Evolutionary conservation across 2,329 filamentous ascomycete genomes (phyloP).

Genomic region (Phialemoniopsis sp.): DNA sequence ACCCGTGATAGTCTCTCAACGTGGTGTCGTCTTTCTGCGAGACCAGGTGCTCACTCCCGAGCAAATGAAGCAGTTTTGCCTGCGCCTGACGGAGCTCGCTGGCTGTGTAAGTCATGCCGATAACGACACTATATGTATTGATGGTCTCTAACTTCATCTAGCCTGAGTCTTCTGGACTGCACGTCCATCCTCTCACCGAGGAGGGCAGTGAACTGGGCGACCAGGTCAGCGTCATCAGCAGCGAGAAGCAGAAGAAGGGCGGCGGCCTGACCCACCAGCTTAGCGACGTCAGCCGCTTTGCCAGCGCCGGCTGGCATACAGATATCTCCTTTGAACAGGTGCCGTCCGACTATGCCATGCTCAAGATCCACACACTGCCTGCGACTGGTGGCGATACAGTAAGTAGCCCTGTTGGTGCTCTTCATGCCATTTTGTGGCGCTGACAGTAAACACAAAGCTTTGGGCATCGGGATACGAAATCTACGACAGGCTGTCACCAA

Average conservation of each 20-base stretch:
- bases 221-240: constrained; percentile 50
- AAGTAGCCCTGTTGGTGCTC: constrained; percentile 25
- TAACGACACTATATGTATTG: no score
- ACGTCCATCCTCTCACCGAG: constrained; percentile 39
- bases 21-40: constrained; percentile 50
- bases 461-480: constrained; percentile 37
- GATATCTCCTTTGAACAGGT: constrained; percentile 39
- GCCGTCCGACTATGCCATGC: constrained; percentile 40
- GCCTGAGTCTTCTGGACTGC: constrained; percentile 34
- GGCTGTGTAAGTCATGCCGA: constrained; percentile 31
- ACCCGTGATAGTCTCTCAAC: constrained; percentile 36
- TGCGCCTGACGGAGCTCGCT: constrained; percentile 35
- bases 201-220: constrained; percentile 40
- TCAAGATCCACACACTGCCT: constrained; percentile 35
- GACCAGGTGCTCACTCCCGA: constrained; percentile 39
- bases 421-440: constrained; percentile 36
- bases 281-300: constrained; percentile 44
- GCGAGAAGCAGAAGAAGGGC: constrained; percentile 50
- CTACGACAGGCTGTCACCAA: constrained; percentile 28
- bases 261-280: constrained; percentile 46
- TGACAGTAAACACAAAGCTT: constrained; percentile 39
- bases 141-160: constrained; percentile 29
- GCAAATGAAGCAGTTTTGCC: constrained; percentile 39
- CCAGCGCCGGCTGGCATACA: constrained; percentile 23
- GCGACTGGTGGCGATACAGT: constrained; percentile 37